phyloP scores from a whole-genome alignment of 2,329 filamentous ascomycete species.

The Hypoxylon sp. region DNA sequence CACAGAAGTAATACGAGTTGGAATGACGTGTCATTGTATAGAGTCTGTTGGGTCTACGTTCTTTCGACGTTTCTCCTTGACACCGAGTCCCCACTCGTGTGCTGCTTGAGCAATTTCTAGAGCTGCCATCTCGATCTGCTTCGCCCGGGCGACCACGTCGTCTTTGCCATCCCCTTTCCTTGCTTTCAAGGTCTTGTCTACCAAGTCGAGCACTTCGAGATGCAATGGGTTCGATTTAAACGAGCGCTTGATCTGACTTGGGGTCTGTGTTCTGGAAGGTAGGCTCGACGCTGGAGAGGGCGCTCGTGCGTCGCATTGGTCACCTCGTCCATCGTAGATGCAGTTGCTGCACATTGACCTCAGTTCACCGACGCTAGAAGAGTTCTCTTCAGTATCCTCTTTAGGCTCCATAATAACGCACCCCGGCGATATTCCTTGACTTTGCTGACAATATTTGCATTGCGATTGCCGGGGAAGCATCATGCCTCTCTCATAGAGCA shows the following conservation, averaged over 20 bases:
- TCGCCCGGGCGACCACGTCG: conserved; percentile 33
- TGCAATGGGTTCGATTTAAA: conserved; percentile 34
- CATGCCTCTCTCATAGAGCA: conserved; percentile 47
- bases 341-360: conserved; percentile 44
- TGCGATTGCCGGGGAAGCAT: conserved; percentile 31
- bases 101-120: conserved; percentile 46
- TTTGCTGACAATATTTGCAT: conserved; percentile 38
- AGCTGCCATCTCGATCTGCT: conserved; percentile 45
- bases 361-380: neutral
- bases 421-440: conserved; percentile 38
- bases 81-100: conserved; percentile 43
- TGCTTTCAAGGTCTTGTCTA: conserved; percentile 40
- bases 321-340: conserved; percentile 35
- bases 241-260: conserved; percentile 29
- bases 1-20: neutral
- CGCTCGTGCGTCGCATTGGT: conserved; percentile 30
- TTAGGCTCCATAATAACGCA: conserved; percentile 38
- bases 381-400: neutral
- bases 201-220: conserved; percentile 43
- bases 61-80: conserved; percentile 31
- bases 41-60: conserved; percentile 16
- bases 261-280: conserved; percentile 31
- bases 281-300: conserved; percentile 17
- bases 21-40: conserved; percentile 18
- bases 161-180: conserved; percentile 24